Base-by-base conservation (phyloP, 108 stramenopile genomes). In the Nitzschia inconspicua region DNA sequence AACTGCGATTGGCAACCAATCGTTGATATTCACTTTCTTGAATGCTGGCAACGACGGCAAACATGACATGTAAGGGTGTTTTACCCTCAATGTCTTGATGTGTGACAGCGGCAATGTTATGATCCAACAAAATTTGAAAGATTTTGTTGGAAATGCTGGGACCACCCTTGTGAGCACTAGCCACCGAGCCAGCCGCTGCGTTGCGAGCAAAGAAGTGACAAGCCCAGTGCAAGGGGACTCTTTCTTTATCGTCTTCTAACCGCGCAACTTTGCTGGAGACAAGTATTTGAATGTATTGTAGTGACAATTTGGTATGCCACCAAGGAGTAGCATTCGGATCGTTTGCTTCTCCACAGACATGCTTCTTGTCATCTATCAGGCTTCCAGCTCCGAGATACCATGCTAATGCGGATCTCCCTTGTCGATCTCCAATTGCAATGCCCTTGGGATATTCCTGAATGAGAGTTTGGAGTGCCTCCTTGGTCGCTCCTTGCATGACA, bases 331-430 rank as follows among this genome's bases (percentile, higher is more conserved):
- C 53, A 47, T 68, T 65, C 27, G 74, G 67, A 60, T 79, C 68
- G 30, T 60, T 63, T n/a, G 54, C 19, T 62, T 80, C 75, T 9
- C 79, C 79, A 28, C 65, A 66, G 32, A 80, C 46, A 52, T 70
- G 63, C 28, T 27, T 35, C 31, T 57, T 60, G 47, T 57, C 43
- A 48, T 69, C 67, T 9, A 63, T 29, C 44, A 73, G 32, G 24
- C 60, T 58, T 8, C 79, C 79, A 28, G 79, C 79, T 25, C 79
- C 79, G 9, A 80, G 50, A 56, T 80, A 80, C 73, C 78, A 79
- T 30, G 68, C 68, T 24, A 79, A 54, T 18, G 82, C 50, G 26
- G 75, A 74, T 30, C 82, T 47, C 14, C 69, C 73, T 24, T 58
- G 57, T 9, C 70, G 60, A 68, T 82, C 81, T 6, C 40, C 51